phyloP scores from a whole-genome alignment of 1,284 basidiomycete species.

The Sporisorium iseilematis-ciliati region DNA sequence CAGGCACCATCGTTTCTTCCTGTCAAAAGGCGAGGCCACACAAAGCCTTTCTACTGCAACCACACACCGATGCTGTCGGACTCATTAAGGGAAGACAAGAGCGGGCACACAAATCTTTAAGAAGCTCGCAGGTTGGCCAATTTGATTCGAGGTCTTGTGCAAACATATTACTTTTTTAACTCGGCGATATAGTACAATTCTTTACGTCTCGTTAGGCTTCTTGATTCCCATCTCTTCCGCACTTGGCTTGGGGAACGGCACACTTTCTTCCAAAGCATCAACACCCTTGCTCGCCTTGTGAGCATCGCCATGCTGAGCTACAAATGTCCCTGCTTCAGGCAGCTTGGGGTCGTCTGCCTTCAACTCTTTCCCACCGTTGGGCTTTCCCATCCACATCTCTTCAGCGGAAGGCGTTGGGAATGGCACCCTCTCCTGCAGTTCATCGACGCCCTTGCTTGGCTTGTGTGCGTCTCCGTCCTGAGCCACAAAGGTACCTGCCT shows the following conservation, averaged over 20 bases:
- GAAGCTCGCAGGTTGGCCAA: neutral
- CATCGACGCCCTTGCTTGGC: neutral
- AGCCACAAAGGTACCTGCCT: constrained; percentile 26
- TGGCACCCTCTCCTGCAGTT: constrained; percentile 18
- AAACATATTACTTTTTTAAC: neutral
- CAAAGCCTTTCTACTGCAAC: neutral
- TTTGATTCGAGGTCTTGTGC: neutral
- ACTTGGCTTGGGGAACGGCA: constrained; percentile 23
- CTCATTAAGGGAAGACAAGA: neutral
- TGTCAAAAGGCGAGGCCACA: neutral
- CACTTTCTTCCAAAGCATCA: constrained; percentile 13
- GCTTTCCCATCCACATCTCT: constrained; percentile 29
- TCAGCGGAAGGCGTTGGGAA: constrained; percentile 19
- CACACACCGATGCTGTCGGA: neutral
- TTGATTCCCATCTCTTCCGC: constrained; percentile 35
- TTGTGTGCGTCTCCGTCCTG: constrained; percentile 17
- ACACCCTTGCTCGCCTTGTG: constrained; percentile 12
- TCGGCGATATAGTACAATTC: neutral
- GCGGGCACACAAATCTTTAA: neutral
- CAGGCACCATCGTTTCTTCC: neutral
- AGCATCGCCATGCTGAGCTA: constrained; percentile 19
- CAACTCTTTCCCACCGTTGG: neutral
- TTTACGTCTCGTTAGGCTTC: constrained; percentile 22
- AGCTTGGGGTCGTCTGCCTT: constrained; percentile 13
- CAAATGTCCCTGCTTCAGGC: constrained; percentile 27